Evolutionary conservation across 2,329 filamentous ascomycete genomes (phyloP).

Genomic region (Epichloe amarillans): DNA sequence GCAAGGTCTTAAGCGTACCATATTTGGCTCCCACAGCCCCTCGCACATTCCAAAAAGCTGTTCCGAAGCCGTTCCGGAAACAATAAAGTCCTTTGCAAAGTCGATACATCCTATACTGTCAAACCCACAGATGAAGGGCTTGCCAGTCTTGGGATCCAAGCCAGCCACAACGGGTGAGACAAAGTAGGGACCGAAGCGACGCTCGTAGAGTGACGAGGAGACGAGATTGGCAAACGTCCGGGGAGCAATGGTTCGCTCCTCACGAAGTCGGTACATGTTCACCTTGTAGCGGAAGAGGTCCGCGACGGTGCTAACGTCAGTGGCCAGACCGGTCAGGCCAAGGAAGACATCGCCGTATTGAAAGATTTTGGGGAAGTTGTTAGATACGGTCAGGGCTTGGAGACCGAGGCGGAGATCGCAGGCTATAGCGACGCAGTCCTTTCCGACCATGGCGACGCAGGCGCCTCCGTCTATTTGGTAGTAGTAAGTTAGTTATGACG

Average conservation of each 20-base stretch:
- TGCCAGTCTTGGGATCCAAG: constrained; percentile 82
- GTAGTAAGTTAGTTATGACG: background rate
- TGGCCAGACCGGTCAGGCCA: constrained; percentile 89
- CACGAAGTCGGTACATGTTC: constrained; percentile 98
- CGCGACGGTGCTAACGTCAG: constrained; percentile 85
- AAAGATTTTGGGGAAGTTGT: constrained; percentile 99
- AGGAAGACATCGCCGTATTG: constrained; percentile 92
- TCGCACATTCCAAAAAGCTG: constrained; percentile 99
- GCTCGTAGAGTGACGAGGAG: constrained; percentile 81
- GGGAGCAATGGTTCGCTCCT: constrained; percentile 92
- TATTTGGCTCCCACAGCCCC: constrained; percentile 91
- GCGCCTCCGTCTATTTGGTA: constrained; percentile 59
- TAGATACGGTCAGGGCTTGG: constrained; percentile 92
- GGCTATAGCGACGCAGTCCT: constrained; percentile 98
- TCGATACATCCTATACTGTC: constrained; percentile 99
- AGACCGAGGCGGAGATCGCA: constrained; percentile 96
- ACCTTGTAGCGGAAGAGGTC: constrained; percentile 99
- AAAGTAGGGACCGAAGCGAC: constrained; percentile 91
- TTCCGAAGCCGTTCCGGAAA: constrained; percentile 88
- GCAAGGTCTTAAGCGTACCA: constrained; percentile 45
- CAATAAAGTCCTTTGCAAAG: constrained; percentile 99
- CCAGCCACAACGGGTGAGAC: constrained; percentile 90
- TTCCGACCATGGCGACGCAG: constrained; percentile 97
- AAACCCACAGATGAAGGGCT: constrained; percentile 97
- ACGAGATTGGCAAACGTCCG: constrained; percentile 95